A percentile compares a stretch with the other conserved stretches of the same genome.
These are phyloP conservation scores for Conticribra guillardii DNA, from an alignment of 108 stramenopile species.

Conservation along the genomic window DNA sequence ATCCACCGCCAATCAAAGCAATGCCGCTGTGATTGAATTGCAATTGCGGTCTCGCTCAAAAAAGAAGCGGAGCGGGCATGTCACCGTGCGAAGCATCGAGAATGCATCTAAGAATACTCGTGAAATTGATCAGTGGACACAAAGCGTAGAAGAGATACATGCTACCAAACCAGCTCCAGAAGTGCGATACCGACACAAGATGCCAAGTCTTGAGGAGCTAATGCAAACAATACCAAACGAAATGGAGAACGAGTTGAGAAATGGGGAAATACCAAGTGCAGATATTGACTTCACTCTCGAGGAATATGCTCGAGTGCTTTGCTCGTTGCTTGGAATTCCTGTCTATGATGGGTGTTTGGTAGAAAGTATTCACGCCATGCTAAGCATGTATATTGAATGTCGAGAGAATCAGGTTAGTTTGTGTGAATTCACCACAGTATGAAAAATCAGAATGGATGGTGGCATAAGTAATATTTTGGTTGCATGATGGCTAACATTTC, in stretches of 20 bases:
- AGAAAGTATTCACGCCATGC: conserved; percentile 64
- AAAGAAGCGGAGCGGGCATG: conserved; percentile 34
- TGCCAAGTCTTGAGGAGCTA: conserved; percentile 77
- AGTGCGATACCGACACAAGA: conserved; percentile 64
- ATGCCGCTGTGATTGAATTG: conserved; percentile 79
- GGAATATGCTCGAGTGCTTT: conserved; percentile 76
- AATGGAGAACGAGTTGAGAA: conserved; percentile 51
- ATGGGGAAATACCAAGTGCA: conserved; percentile 49
- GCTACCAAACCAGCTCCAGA: conserved; percentile 59
- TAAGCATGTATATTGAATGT: conserved; percentile 61
- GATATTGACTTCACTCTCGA: conserved; percentile 71
- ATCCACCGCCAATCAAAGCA: conserved; percentile 60
- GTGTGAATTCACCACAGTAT: not conserved
- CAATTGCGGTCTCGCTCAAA: conserved; percentile 78
- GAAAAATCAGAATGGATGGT: not conserved
- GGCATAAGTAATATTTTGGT: not conserved
- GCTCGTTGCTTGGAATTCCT: conserved; percentile 82
- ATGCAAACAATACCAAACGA: conserved; percentile 84
- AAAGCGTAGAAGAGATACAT: conserved; percentile 75
- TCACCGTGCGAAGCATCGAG: conserved; percentile 59
- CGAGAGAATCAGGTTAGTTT: conserved; percentile 3
- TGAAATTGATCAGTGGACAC: conserved; percentile 80
- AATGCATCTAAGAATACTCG: conserved; percentile 67
- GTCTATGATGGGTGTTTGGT: conserved; percentile 61
- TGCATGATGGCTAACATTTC: too few relatives aligned